A percentile compares a stretch with the other conserved stretches of the same genome.
phyloP scores from a whole-genome alignment of 73 alveolate species.

The Paramecium octaurelia region DNA sequence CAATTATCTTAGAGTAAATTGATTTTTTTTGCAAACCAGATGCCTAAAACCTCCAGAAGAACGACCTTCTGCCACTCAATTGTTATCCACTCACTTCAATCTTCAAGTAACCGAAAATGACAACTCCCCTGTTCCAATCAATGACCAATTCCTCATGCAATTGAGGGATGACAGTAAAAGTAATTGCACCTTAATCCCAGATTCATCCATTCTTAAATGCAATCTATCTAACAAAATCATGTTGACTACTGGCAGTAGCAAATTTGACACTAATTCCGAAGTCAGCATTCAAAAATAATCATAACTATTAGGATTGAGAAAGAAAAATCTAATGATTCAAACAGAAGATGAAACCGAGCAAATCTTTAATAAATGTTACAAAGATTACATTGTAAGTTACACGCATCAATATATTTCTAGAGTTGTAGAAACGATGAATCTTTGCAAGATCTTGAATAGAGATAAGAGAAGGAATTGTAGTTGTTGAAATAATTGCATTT shows the following conservation, averaged over 20 bases:
- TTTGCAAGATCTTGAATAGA: not conserved
- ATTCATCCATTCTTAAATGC: not conserved
- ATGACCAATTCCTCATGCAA: not conserved
- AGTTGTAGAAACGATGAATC: not conserved
- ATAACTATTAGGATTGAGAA: not conserved
- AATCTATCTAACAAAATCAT: not conserved
- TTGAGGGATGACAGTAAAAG: slow-evolving; percentile 1
- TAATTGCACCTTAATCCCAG: not conserved
- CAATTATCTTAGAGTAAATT: slow-evolving; percentile 39
- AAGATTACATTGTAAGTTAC: not conserved
- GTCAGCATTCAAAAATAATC: not conserved
- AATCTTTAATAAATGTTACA: not conserved
- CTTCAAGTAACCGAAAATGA: slow-evolving; percentile 20
- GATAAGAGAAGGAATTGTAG: slow-evolving; percentile 13
- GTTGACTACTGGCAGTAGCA: not conserved
- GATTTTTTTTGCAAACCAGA: not conserved
- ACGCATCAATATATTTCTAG: not conserved
- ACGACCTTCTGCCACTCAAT: slow-evolving; percentile 53
- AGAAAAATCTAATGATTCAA: not conserved
- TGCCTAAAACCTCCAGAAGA: slow-evolving; percentile 40
- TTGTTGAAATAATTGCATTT: not conserved
- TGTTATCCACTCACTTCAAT: not conserved
- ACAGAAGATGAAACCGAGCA: not conserved
- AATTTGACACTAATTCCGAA: not conserved
- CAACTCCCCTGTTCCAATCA: slow-evolving; percentile 14